phyloP scores from a whole-genome alignment of 2,329 filamentous ascomycete species.

The Nemania sp. region DNA sequence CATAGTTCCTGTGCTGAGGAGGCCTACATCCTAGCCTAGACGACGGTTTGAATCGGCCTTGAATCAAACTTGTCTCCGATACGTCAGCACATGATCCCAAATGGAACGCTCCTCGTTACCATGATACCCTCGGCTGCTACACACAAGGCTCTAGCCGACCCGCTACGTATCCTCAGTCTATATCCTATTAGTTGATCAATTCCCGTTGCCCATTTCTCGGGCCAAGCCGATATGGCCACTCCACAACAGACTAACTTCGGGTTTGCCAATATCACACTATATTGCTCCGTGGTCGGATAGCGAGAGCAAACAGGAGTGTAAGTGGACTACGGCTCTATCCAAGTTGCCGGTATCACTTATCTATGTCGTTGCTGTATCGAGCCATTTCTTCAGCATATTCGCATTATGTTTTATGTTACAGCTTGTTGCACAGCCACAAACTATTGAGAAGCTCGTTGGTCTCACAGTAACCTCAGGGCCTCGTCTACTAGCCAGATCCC shows the following conservation, averaged over 20 bases:
- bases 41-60: slow-evolving; percentile 8
- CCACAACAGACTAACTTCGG: slow-evolving; percentile 17
- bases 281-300: slow-evolving; percentile 21
- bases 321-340: slow-evolving; percentile 18
- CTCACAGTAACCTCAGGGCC: slow-evolving; percentile 41
- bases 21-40: slow-evolving; percentile 8
- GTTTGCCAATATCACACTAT: slow-evolving; percentile 23
- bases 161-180: slow-evolving; percentile 1
- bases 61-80: slow-evolving; percentile 15
- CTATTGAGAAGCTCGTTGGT: slow-evolving; percentile 32
- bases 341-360: slow-evolving; percentile 22
- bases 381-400: slow-evolving; percentile 31
- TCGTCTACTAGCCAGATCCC: slow-evolving; percentile 46
- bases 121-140: background rate
- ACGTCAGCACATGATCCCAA: slow-evolving; percentile 8
- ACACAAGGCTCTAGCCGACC: slow-evolving; percentile 6
- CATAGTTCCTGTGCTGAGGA: background rate
- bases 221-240: slow-evolving; percentile 23
- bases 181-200: slow-evolving; percentile 4
- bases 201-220: slow-evolving; percentile 4
- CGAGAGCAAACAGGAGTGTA: slow-evolving; percentile 28
- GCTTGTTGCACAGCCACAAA: slow-evolving; percentile 42
- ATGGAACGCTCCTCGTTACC: slow-evolving; percentile 17
- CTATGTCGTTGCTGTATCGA: slow-evolving; percentile 30
- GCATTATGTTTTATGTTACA: no score